Base-by-base conservation (phyloP, 371 early-diverging fungal species). In the Apophysomyces sp. region DNA sequence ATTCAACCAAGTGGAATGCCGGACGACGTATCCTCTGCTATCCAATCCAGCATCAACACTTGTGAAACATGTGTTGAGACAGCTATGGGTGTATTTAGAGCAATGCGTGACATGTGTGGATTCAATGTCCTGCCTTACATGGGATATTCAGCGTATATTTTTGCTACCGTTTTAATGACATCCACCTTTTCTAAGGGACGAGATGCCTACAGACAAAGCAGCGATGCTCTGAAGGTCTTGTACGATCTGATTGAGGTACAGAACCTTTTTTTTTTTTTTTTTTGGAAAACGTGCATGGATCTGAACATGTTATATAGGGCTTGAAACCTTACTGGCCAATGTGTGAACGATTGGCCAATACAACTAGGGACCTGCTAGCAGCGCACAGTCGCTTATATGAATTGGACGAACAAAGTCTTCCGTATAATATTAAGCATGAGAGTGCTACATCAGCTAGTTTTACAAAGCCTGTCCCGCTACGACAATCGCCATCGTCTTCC, bases 161-260 rank as follows among this genome's bases (percentile, higher is more conserved):
- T 80, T 49, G 73, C 77, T 1, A 77, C 80, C 1, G 72, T 75
- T 15, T 60, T 80, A 18, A 80, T 80, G 80, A 80, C 80, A 11
- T 75, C 71, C 1, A 66, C 72, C 6, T 75, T 77, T 41, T 72
- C 80, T 12, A 73, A 75, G 4, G 76, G 71, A 12, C 66, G 56
- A 3, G 67, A 53, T 3, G 62, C 68, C 3, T 77, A 71, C 54
- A 55, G 58, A 28, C 77, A 63, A 36, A 75, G 80, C 53, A 70
- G 69, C 12, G 53, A 63, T 28, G 65, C 67, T 11, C 52, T 80
- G 15, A 51, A 64, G 13, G 61, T 69, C 9, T 34, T 80, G 24
- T 71, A 44, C 21, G 49, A 44, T 44, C 4, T 44, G 21, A 44
- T 44, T 6, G 49, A 44, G 49, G 49, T 44, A 44, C 3, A 11